Evolutionary conservation across 257 asterid species (phyloP).

Genomic region (Leonotis leonurus): DNA sequence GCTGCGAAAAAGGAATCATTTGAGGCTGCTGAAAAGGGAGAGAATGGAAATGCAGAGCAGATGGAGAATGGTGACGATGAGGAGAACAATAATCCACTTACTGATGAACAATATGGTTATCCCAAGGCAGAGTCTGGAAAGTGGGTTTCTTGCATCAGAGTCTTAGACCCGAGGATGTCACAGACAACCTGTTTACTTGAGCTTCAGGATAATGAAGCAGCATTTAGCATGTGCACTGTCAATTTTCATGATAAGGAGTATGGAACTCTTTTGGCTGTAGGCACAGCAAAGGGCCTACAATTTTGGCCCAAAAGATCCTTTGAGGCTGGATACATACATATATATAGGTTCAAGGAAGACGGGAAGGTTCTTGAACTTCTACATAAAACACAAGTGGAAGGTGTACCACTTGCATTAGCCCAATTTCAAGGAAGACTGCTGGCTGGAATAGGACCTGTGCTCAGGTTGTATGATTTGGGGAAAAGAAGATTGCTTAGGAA

Average conservation of each 20-base stretch:
- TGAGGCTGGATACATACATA: conserved; percentile 85
- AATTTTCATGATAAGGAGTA: conserved; percentile 93
- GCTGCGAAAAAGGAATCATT: conserved; percentile 79
- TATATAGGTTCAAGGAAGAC: conserved; percentile 93
- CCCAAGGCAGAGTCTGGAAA: conserved; percentile 87
- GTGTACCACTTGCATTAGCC: conserved; percentile 87
- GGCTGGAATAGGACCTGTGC: conserved; percentile 90
- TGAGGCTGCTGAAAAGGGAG: conserved; percentile 69
- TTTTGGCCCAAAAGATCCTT: conserved; percentile 83
- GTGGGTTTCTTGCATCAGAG: conserved; percentile 98
- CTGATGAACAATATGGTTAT: conserved; percentile 97
- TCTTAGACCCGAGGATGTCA: conserved; percentile 82
- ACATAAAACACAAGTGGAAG: conserved; percentile 98
- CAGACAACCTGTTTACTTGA: conserved; percentile 87
- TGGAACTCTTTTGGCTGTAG: conserved; percentile 93
- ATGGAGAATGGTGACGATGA: conserved; percentile 90
- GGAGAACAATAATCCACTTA: conserved; percentile 68
- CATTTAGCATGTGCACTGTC: conserved; percentile 93
- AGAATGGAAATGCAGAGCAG: conserved; percentile 67
- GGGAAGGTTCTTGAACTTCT: conserved; percentile 88
- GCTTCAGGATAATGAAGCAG: conserved; percentile 99
- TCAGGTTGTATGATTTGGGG: conserved; percentile 93
- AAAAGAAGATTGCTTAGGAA: conserved; percentile 81
- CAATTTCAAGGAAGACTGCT: conserved; percentile 94
- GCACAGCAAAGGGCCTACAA: conserved; percentile 94